Percentiles rank a stretch among this genome's conserved stretches.
phyloP scores from a whole-genome alignment of 1,139 yeast genomes.

The Taphrina flavorubra region DNA sequence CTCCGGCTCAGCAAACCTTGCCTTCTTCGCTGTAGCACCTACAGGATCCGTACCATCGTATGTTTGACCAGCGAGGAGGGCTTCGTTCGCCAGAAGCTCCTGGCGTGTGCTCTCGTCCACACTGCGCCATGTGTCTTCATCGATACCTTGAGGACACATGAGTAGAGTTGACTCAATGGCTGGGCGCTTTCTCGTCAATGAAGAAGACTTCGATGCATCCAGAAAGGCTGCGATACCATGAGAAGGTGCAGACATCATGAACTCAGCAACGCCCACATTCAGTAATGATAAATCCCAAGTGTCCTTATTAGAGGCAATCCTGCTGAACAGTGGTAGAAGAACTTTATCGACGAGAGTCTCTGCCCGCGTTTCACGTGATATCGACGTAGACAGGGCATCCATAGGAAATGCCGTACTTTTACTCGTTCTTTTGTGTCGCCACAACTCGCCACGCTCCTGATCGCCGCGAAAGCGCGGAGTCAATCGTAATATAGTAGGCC shows the following conservation, averaged over 20 bases:
- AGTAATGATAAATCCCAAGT: slow-evolving; percentile 40
- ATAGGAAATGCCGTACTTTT: slow-evolving; percentile 40
- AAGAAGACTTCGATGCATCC: not conserved
- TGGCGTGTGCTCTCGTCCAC: slow-evolving; percentile 16
- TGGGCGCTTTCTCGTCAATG: not conserved
- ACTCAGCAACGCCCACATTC: slow-evolving; percentile 42
- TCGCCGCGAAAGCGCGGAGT: slow-evolving; percentile 36
- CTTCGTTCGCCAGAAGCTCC: slow-evolving; percentile 13
- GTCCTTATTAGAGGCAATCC: slow-evolving; percentile 6
- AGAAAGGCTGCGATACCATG: slow-evolving; percentile 20
- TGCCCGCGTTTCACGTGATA: slow-evolving; percentile 17
- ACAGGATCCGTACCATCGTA: not conserved
- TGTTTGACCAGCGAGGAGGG: not conserved
- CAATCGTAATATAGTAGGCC: slow-evolving; percentile 27
- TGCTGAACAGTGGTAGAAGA: slow-evolving; percentile 39
- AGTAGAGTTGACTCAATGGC: not conserved
- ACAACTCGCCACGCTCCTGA: slow-evolving; percentile 22
- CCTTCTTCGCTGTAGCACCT: not conserved
- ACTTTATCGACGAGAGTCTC: slow-evolving; percentile 32
- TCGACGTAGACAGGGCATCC: slow-evolving; percentile 12
- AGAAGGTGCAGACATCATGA: slow-evolving; percentile 26
- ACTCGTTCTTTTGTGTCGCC: slow-evolving; percentile 34
- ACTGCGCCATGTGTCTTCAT: slow-evolving; percentile 20
- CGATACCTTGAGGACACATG: slow-evolving; percentile 29
- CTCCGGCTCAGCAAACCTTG: not conserved